phyloP scores from a whole-genome alignment of 2,329 filamentous ascomycete genomes.

The Sclerotinia spermophila region DNA sequence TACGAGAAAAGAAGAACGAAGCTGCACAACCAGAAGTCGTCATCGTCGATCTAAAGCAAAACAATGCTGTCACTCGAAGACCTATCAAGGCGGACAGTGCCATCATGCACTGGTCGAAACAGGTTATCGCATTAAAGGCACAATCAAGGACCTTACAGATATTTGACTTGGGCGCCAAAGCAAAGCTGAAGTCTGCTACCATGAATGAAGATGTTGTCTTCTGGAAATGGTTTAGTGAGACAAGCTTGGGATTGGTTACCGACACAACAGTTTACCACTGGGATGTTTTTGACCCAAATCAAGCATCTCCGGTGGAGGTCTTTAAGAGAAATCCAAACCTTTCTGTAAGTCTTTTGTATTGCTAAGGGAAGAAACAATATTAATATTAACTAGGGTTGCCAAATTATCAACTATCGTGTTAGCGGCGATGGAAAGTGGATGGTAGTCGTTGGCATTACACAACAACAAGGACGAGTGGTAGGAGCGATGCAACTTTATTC shows the following conservation, averaged over 20 bases:
- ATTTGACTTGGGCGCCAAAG: slow-evolving; percentile 89
- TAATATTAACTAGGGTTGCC: slow-evolving; percentile 65
- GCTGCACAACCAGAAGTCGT: slow-evolving; percentile 86
- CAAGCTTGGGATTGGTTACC: slow-evolving; percentile 82
- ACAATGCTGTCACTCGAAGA: slow-evolving; percentile 89
- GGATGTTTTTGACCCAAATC: slow-evolving; percentile 86
- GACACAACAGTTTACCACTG: slow-evolving; percentile 92
- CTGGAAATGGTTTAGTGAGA: slow-evolving; percentile 98
- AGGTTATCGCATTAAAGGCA: slow-evolving; percentile 95
- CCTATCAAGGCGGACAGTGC: slow-evolving; percentile 99
- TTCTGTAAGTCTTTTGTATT: slow-evolving; percentile 54
- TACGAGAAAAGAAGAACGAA: slow-evolving; percentile 89
- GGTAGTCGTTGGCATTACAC: slow-evolving; percentile 93
- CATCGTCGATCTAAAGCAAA: slow-evolving; percentile 96
- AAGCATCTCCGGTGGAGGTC: slow-evolving; percentile 78
- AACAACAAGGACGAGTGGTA: slow-evolving; percentile 87
- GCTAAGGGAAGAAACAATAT: neutral
- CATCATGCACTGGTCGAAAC: slow-evolving; percentile 97
- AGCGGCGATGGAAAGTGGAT: slow-evolving; percentile 98
- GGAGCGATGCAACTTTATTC: slow-evolving; percentile 98
- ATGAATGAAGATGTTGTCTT: slow-evolving; percentile 98
- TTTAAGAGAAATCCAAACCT: slow-evolving; percentile 94
- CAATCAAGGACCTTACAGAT: slow-evolving; percentile 94
- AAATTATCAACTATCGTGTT: slow-evolving; percentile 99
- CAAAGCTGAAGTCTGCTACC: slow-evolving; percentile 92